Evolutionary conservation across 1,139 yeast species (phyloP), one percentile per base, ranked within the genome.

Genomic region (Debaryomyces coudertii): DNA sequence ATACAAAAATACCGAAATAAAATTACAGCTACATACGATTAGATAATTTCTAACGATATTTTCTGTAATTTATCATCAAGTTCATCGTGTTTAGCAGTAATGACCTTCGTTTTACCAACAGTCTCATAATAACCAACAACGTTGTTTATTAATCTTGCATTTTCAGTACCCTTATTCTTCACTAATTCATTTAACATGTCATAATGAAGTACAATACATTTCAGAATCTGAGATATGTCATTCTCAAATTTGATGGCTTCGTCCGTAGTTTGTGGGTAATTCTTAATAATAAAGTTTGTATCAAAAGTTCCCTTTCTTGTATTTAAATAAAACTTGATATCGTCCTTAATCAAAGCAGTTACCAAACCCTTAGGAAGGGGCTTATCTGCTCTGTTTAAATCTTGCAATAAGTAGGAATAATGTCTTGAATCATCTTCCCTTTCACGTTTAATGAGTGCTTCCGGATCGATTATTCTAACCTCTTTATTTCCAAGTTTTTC

Each of bases 201-300:
- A 25, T 55, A 51, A 34, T 63, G 60, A 16, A 74, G 55, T 0
- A 79, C 66, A 18, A 78, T 50, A 51, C 77, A 67, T 40, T 70
- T 69, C 40, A 69, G 68, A 30, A 79, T 66, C 29, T 71, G 73
- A 2, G 82, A 72, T 41, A 80, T 68, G 49, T 80, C 83, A 52
- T 79, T 80, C 59, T 80, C 85, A 54, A 80, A 80, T 54, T 78
- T 80, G 47, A 83, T 79, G 8, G 88, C 87, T 51, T 84, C 89
- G 39, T 76, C 77, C 31, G 85, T 76, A 18, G 71, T 66, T 51
- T 72, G 78, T 4, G 90, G 89, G 54, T 80, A 83, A 56, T 82
- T 78, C 30, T 73, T 61, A 43, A 80, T 57, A 3, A 83, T 56
- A 41, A 79, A 73, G 36, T 75, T 70, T 14, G 79, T 73, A 42